Evolutionary conservation across 1,284 basidiomycete genomes (phyloP), one percentile per base, ranked within the genome.

Genomic region (Heliocybe sulcata): DNA sequence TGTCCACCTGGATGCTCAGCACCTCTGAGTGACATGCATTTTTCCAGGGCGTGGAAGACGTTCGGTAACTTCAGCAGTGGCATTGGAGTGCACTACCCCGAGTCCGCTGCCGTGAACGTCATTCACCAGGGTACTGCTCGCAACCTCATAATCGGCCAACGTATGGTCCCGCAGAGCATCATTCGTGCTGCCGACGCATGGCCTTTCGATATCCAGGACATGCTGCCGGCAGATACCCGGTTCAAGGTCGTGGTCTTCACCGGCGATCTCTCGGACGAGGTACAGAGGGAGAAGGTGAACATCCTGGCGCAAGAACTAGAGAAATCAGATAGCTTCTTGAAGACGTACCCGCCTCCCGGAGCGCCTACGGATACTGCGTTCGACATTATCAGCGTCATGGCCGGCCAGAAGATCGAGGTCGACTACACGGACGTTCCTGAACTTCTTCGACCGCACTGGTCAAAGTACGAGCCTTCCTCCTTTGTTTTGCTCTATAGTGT

Each of bases 221-320:
- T 87, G 45, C 69, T 88, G 42, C 82, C 81, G 2, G 75, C 87
- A 11, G 83, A 91, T 60, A 75, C 75, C 8, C 81, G 84, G n/a
- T 91, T 88, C 76, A 86, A 90, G 62, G 55, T 91, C 27, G 69
- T 92, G 48, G 70, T 90, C 12, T 90, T 90, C 66, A 70, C 77
- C 0, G 89, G 90, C 9, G 66, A 79, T 4, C 69, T 68, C 6
- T 29, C 22, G 47, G 47, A 49, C 9, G 27, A 49, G 6, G 47
- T 29, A n/a, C 47, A 49, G 27, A 26, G 22, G 11, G 61, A 77
- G 22, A 38, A 67, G 10, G 60, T 56, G 3, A 77, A 81, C 53
- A 55, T 58, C 14, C 67, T 83, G 31, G 80, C 80, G 10, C 67
- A 72, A 35, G 72, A 76, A 53, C 57, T 83, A 47, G 63, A 74